phyloP scores from a whole-genome alignment of 129 eudicot species.

The Dittrichia graveolens region DNA sequence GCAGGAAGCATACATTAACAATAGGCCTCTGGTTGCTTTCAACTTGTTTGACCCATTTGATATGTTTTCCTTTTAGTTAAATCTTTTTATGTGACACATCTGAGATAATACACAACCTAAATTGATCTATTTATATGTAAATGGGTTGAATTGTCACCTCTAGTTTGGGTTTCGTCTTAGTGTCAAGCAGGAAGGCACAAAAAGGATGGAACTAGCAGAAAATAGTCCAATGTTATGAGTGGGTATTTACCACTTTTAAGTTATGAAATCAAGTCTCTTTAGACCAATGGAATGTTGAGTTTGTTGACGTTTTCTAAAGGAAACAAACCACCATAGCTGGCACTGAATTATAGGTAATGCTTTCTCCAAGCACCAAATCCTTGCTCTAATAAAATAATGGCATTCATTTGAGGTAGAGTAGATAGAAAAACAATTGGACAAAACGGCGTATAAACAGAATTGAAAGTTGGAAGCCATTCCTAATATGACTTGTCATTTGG shows the following conservation, averaged over 20 bases:
- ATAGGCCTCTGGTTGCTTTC: background rate
- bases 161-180: background rate
- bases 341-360: background rate
- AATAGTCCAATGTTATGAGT: background rate
- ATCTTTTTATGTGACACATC: background rate
- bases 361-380: background rate
- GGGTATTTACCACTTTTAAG: background rate
- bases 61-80: background rate
- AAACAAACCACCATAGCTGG: background rate
- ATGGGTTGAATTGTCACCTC: background rate
- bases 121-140: background rate
- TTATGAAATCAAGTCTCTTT: background rate
- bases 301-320: background rate
- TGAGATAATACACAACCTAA: background rate
- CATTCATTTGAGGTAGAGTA: background rate
- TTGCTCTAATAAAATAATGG: background rate
- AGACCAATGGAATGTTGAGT: background rate
- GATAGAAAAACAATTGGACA: background rate
- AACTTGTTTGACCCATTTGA: background rate
- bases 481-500: background rate
- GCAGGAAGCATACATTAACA: no score
- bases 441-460: background rate
- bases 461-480: background rate
- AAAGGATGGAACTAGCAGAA: background rate
- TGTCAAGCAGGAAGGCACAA: conserved; percentile 7